Percentiles rank a stretch among this genome's conserved stretches.
phyloP scores from a whole-genome alignment of 345 rosid species.

The Cardamine occulta region DNA sequence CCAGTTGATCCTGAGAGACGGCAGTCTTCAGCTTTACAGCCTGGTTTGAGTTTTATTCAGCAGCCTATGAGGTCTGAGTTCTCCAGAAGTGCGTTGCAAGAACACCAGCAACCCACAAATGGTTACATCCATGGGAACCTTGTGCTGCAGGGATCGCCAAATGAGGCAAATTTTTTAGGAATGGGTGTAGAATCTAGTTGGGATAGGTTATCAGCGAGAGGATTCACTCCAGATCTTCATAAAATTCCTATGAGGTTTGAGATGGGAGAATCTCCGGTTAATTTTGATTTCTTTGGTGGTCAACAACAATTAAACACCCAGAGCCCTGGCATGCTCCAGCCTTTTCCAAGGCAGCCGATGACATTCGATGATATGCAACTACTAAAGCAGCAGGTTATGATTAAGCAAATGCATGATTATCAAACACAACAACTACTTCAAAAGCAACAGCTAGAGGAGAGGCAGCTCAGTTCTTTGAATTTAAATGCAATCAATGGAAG shows the following conservation, averaged over 20 bases:
- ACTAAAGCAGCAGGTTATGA: conserved; percentile 69
- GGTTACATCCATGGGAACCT: conserved; percentile 68
- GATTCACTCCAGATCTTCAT: conserved; percentile 55
- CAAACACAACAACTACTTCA: conserved; percentile 70
- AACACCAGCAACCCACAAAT: conserved; percentile 55
- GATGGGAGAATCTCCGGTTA: conserved; percentile 64
- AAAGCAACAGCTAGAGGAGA: conserved; percentile 58
- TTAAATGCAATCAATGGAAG: conserved; percentile 54
- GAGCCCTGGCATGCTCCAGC: conserved; percentile 61
- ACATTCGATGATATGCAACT: conserved; percentile 73
- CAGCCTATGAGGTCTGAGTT: conserved; percentile 58
- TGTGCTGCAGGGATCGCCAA: conserved; percentile 53
- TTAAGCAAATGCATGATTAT: conserved; percentile 75
- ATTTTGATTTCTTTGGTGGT: conserved; percentile 67
- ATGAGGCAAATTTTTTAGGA: conserved; percentile 65
- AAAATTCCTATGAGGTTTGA: conserved; percentile 55
- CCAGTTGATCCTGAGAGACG: conserved; percentile 63
- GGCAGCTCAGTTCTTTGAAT: conserved; percentile 56
- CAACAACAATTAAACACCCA: conserved; percentile 68
- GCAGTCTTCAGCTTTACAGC: conserved; percentile 55
- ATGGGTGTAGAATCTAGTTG: conserved; percentile 59
- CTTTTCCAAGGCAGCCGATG: conserved; percentile 70
- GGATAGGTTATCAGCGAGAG: conserved; percentile 52
- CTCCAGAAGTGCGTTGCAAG: conserved; percentile 56
- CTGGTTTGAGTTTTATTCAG: conserved; percentile 57